These are phyloP conservation scores for Globisporangium middletonii DNA, from an alignment of 352 stramenopile species.

Conservation along the genomic window DNA sequence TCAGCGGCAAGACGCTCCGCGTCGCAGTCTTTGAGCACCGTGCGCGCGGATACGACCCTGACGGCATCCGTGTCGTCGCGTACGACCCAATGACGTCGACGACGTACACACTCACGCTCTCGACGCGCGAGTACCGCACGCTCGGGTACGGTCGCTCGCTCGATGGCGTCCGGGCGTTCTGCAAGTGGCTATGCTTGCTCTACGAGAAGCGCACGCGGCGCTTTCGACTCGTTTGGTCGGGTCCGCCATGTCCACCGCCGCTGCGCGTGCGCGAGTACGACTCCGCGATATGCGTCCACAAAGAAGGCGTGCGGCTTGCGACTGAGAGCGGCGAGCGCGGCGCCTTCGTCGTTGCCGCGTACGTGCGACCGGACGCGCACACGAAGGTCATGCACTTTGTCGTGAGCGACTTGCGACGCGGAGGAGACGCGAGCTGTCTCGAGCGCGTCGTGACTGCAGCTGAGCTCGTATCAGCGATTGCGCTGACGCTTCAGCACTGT, in stretches of 20 bases:
- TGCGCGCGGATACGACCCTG: conserved; percentile 36
- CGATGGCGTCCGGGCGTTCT: conserved; percentile 36
- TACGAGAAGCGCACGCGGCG: conserved; percentile 47
- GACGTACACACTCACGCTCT: conserved; percentile 29
- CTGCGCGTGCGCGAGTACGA: conserved; percentile 52
- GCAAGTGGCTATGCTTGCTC: conserved; percentile 52
- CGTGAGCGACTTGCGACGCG: conserved; percentile 12
- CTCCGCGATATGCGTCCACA: conserved; percentile 44
- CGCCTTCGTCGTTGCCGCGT: conserved; percentile 28
- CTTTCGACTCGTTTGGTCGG: conserved; percentile 55
- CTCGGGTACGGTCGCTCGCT: conserved; percentile 43
- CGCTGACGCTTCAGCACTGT: conserved; percentile 17
- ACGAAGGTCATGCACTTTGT: conserved; percentile 33
- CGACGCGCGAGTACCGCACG: conserved; percentile 36
- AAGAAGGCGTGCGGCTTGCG: conserved; percentile 40
- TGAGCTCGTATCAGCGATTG: conserved; percentile 17
- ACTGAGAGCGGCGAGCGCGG: not conserved
- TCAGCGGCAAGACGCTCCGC: conserved; percentile 38
- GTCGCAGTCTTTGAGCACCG: conserved; percentile 34
- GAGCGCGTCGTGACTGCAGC: conserved; percentile 19
- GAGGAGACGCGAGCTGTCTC: conserved; percentile 13
- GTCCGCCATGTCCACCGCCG: conserved; percentile 39
- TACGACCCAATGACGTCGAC: conserved; percentile 42
- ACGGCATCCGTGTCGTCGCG: conserved; percentile 44
- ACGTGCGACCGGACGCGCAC: conserved; percentile 26